Percentiles rank a stretch among this genome's conserved stretches.
Evolutionary conservation across 2,329 filamentous ascomycete species (phyloP).

Genomic region (Calonectria henricotiae): DNA sequence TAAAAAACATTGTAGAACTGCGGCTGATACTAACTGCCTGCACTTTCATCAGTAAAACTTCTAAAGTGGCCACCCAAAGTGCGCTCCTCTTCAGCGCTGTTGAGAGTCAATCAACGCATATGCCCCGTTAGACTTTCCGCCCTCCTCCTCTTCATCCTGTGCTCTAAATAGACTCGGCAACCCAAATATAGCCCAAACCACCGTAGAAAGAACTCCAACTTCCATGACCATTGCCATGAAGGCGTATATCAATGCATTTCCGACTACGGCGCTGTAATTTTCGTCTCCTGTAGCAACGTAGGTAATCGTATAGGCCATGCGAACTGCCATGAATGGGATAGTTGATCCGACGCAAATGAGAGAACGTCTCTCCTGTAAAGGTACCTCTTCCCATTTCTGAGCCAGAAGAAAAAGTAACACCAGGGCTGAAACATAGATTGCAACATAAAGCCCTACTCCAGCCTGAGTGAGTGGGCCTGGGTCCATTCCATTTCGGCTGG

Average conservation of each 20-base stretch:
- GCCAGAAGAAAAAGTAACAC: background rate
- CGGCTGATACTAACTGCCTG: background rate
- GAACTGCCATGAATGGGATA: slow-evolving; percentile 8
- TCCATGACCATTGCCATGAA: slow-evolving; percentile 10
- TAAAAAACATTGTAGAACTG: background rate
- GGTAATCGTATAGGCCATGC: slow-evolving; percentile 11
- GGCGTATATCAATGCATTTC: background rate
- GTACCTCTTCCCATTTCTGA: background rate
- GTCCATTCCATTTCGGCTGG: background rate
- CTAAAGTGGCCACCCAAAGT: too few species aligned
- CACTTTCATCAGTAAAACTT: background rate
- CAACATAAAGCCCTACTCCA: slow-evolving; percentile 2
- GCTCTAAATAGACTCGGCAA: background rate
- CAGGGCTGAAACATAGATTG: background rate
- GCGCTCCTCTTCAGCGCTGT: background rate
- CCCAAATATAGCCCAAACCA: background rate
- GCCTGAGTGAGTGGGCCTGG: slow-evolving; percentile 7
- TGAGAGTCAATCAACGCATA: slow-evolving; percentile 5
- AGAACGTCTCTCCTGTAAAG: background rate
- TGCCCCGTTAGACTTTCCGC: background rate
- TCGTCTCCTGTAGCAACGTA: slow-evolving; percentile 1
- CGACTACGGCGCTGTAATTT: background rate
- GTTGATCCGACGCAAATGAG: background rate
- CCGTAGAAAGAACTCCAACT: background rate
- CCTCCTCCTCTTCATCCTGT: background rate